Evolutionary conservation across 2,329 filamentous ascomycete species (phyloP).

Genomic region (Sordariomycetes sp.): DNA sequence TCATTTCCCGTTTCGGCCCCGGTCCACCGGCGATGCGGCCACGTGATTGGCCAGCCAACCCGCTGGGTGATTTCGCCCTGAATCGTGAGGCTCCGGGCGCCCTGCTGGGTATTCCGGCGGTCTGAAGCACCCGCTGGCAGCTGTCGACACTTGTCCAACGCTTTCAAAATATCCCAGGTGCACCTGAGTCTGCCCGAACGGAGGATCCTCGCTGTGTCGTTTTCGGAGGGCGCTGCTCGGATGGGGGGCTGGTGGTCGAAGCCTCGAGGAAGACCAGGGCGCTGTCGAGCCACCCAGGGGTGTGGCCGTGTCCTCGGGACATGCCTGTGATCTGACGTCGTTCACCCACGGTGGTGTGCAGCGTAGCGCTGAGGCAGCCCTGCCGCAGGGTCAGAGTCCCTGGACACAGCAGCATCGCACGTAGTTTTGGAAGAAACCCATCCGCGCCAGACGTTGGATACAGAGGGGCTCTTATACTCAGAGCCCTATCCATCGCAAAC

Average conservation of each 20-base stretch:
- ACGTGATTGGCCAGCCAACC: not conserved
- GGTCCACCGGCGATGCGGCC: not conserved
- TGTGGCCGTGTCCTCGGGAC: too few species aligned
- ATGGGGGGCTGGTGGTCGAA: too few species aligned
- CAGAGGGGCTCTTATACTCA: not conserved
- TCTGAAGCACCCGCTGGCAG: not conserved
- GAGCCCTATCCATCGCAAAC: too few species aligned
- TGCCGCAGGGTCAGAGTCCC: too few species aligned
- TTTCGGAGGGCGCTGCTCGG: too few species aligned
- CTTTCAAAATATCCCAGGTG: not conserved
- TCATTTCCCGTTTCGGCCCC: not conserved
- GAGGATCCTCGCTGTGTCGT: too few species aligned
- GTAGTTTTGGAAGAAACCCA: not conserved
- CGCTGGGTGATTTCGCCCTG: not conserved
- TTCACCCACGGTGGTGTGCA: too few species aligned
- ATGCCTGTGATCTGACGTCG: too few species aligned
- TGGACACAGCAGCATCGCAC: not conserved
- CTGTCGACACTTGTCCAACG: not conserved
- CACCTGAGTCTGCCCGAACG: too few species aligned
- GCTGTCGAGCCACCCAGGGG: too few species aligned
- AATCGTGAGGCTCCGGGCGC: not conserved
- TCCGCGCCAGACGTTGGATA: not conserved
- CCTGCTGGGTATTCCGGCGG: not conserved
- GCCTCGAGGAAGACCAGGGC: too few species aligned
- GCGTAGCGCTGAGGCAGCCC: too few species aligned